Evolutionary conservation across 495 filamentous ascomycete species (phyloP), one percentile per base, ranked within the genome.

Genomic region (Articulospora tetracladia): DNA sequence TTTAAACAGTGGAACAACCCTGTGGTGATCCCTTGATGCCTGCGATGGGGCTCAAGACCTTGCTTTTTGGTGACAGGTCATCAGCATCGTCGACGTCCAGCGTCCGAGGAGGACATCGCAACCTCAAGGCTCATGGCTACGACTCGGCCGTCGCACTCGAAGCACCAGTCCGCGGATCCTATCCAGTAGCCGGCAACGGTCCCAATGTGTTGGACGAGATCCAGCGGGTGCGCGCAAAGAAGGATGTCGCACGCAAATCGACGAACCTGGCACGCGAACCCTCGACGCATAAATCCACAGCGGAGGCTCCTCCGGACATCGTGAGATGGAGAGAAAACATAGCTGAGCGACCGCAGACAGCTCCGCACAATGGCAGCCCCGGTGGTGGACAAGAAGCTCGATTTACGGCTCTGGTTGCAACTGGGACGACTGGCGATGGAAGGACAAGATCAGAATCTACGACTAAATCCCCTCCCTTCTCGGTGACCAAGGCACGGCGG

Each of bases 111-210:
- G 28, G 28, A 11, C 32, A 62, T 47, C 32, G 32, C 28, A 20
- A 53, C 41, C 28, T 52, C 58, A 60, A 59, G 48, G 51, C 27
- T 12, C 47, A 39, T 26, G 60, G 56, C 12, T 75, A 75, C 50
- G 70, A 73, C 36, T 54, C 59, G 10, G 62, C 67, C 23, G 7
- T 60, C 11, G 58, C 68, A 0, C 57, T 53, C 15, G 61, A 57
- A 47, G 50, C 60, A 24, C 71, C 71, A 10, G 52, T 67, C 24
- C 66, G 53, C 19, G 71, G 71, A 27, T 59, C 65, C 4, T 69
- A 69, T 53, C 67, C 73, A 11, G 58, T 71, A 11, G 64, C 57
- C 12, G 69, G 70, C 54, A 71, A 73, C 57, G 67, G 63, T 8
- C 58, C 58, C 22, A 61, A 54, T 55, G 51, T 65, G 3, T 20